Conservation (phyloP, 345 rosid species). For the Ricinus communis region DNA sequence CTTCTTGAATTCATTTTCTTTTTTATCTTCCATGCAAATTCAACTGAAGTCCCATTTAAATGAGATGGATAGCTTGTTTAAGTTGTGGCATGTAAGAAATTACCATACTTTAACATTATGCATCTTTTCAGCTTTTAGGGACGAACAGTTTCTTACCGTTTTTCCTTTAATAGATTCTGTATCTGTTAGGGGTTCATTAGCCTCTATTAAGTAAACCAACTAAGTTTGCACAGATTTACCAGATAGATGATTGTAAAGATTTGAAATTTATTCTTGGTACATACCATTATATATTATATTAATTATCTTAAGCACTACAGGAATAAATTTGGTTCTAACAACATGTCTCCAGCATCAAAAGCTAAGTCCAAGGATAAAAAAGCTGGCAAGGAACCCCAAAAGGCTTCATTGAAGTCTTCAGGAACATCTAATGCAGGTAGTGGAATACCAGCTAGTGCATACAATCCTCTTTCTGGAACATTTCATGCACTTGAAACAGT, state of each 20-base stretch:
- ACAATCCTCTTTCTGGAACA: slow-evolving; percentile 69
- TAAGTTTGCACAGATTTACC: background rate
- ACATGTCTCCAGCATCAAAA: slow-evolving; percentile 70
- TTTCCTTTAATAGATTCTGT: background rate
- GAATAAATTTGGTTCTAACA: slow-evolving; percentile 23
- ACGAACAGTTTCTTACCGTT: background rate
- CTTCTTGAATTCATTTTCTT: too few relatives aligned
- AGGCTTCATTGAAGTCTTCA: slow-evolving; percentile 52
- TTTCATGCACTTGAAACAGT: slow-evolving; percentile 65
- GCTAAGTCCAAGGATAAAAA: slow-evolving; percentile 78
- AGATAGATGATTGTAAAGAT: background rate
- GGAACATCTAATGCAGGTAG: slow-evolving; percentile 48
- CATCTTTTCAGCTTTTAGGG: background rate
- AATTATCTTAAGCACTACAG: slow-evolving; percentile 25
- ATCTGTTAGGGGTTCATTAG: background rate
- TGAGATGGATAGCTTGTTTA: background rate
- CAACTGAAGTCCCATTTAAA: background rate
- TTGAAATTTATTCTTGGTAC: background rate
- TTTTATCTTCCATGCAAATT: background rate
- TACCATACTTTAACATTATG: background rate
- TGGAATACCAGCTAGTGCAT: slow-evolving; percentile 66
- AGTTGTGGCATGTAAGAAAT: background rate
- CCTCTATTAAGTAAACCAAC: background rate
- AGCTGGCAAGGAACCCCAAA: slow-evolving; percentile 62
- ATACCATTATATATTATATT: slow-evolving; percentile 3